These are phyloP conservation scores for Pistacia atlantica DNA, from an alignment of 345 rosid species.

Conservation along the genomic window DNA sequence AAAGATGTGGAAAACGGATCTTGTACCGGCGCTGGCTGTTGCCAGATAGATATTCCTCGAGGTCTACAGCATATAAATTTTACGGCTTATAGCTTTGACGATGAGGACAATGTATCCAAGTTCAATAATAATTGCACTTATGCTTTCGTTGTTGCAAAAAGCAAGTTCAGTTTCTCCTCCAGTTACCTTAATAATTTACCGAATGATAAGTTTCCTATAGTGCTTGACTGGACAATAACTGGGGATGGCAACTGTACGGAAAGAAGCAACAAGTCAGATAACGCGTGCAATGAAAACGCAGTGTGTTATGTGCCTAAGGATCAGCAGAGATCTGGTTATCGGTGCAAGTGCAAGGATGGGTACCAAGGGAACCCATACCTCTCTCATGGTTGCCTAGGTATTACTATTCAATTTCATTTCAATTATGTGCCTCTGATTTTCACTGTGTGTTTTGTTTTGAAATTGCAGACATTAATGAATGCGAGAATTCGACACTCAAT, in stretches of 20 bases:
- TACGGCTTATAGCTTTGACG: neutral
- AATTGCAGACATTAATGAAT: no score
- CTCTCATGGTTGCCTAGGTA: conserved; percentile 32
- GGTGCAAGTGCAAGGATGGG: conserved; percentile 22
- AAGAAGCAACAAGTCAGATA: neutral
- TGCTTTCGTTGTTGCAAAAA: conserved; percentile 19
- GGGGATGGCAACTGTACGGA: conserved; percentile 28
- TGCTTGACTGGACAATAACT: conserved; percentile 40
- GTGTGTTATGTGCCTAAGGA: conserved; percentile 5
- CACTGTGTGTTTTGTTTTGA: no score
- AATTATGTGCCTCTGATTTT: no score
- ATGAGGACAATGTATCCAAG: neutral
- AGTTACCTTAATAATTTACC: neutral
- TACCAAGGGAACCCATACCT: conserved; percentile 33
- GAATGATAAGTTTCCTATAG: conserved; percentile 9
- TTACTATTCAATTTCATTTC: no score
- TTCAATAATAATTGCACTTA: conserved; percentile 22
- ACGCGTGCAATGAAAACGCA: conserved; percentile 24
- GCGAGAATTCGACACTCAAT: no score
- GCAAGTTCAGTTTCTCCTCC: conserved; percentile 7
- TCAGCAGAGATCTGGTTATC: conserved; percentile 10
- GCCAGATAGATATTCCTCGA: conserved; percentile 8
- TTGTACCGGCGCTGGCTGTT: conserved; percentile 9
- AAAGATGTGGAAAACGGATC: neutral
- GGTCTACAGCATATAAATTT: neutral